Evolutionary conservation across 2,329 filamentous ascomycete species (phyloP), one percentile per base, ranked within the genome.

Genomic region (Hymenotorrendiella dingleyae): DNA sequence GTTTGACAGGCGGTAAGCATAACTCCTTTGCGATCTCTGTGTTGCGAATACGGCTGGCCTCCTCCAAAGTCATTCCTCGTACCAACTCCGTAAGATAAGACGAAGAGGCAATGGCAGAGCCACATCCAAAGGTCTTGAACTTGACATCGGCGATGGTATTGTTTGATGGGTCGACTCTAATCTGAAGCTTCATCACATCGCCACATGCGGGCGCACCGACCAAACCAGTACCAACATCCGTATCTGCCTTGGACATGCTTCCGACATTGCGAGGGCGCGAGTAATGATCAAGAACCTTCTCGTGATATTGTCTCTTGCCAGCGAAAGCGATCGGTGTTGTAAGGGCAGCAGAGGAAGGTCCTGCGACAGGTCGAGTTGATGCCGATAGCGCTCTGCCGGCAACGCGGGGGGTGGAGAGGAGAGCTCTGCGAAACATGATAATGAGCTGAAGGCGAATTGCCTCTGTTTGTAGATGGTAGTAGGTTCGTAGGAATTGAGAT

Each of bases 1-100:
- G 68, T 71, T 94, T 94, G 38, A 94, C 87, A 48, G 88, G 87
- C 26, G 87, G 88, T 60, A 93, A 68, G 62, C 87, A 93, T 44
- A 96, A 73, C 70, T 98, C 94, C 73, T 94, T 94, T 27, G 93
- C 93, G 62, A 98, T 98, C 69, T 98, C 90, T 3, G 91, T 95
- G 69, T 98, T 98, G 71, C 88, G 84, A 58, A 98, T 86, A 69
- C 85, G 84, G 42, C 82, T 82, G 24, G 94, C 93, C 64, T 98
- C 88, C 58, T 98, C 93, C 54, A 98, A 69, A 11, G 84, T 94
- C 91, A 97, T 98, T 48, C 93, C 93, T 52, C 88, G 80, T 50
- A 98, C 90, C 47, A 98, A 73, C 68, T 95, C 89, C 7, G 93
- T 98, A 58, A 98, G 69, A 64, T 98, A 98, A 62, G 85, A 93